These are phyloP conservation scores for Xylaria grammica DNA, from an alignment of 495 filamentous ascomycete species.

Conservation along the genomic window DNA sequence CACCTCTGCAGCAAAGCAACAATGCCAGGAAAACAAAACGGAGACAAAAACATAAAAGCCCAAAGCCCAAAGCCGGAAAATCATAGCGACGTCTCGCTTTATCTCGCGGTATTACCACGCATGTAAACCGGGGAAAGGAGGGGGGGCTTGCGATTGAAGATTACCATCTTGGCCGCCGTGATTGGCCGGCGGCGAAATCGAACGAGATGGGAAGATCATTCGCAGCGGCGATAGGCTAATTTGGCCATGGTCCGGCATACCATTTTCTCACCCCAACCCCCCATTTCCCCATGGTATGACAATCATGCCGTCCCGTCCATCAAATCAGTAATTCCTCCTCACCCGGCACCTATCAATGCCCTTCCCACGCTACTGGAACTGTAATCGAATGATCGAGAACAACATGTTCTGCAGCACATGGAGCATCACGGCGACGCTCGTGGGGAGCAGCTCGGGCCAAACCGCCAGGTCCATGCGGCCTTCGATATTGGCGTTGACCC, in stretches of 20 bases:
- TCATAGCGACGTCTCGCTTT: neutral
- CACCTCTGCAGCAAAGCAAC: constrained; percentile 30
- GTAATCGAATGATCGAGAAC: constrained; percentile 65
- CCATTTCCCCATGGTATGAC: constrained; percentile 14
- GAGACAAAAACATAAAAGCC: constrained; percentile 17
- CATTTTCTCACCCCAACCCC: too few species aligned
- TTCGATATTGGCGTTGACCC: constrained; percentile 62
- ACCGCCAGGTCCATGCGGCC: constrained; percentile 62
- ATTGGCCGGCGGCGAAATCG: constrained; percentile 20
- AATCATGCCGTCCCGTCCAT: constrained; percentile 12
- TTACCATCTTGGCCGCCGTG: too few species aligned
- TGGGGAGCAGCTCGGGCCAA: constrained; percentile 67
- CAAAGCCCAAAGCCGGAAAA: constrained; percentile 26
- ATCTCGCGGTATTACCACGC: too few species aligned
- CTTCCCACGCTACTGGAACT: constrained; percentile 58
- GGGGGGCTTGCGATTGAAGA: too few species aligned
- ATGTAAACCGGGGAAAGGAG: too few species aligned
- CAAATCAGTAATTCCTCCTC: too few species aligned
- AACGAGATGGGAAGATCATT: constrained; percentile 9
- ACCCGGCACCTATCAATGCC: constrained; percentile 3
- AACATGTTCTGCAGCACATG: constrained; percentile 72
- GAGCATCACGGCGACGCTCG: constrained; percentile 63
- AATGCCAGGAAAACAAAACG: constrained; percentile 13
- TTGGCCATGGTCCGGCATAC: neutral
- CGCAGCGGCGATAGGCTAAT: constrained; percentile 9